A percentile compares a stretch with the other conserved stretches of the same genome.
Conservation (phyloP, 345 rosid species). For the Brassica incana region DNA sequence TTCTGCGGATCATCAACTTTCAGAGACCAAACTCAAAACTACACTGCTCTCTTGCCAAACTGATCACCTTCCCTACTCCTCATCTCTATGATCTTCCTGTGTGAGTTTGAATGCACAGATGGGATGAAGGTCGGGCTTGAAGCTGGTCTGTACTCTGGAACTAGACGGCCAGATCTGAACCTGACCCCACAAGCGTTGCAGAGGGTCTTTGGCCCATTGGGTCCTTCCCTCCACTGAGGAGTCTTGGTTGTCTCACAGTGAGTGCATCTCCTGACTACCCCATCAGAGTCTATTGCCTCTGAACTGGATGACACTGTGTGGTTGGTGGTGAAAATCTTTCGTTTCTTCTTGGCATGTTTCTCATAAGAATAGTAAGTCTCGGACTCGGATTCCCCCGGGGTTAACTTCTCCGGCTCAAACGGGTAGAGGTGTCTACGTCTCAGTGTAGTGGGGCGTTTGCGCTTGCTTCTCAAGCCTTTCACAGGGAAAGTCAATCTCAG, state of each 20-base stretch:
- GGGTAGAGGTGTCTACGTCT: slow-evolving; percentile 32
- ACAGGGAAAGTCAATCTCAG: slow-evolving; percentile 46
- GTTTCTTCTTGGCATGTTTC: slow-evolving; percentile 50
- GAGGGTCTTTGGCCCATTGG: slow-evolving; percentile 89
- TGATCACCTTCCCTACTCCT: slow-evolving; percentile 49
- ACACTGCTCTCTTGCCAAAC: neutral
- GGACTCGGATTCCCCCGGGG: slow-evolving; percentile 38
- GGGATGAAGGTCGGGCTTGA: slow-evolving; percentile 83
- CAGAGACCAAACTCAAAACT: slow-evolving; percentile 24
- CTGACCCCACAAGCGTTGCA: slow-evolving; percentile 98
- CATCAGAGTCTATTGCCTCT: slow-evolving; percentile 17
- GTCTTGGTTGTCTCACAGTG: slow-evolving; percentile 83
- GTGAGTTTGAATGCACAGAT: slow-evolving; percentile 83
- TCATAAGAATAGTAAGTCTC: slow-evolving; percentile 32
- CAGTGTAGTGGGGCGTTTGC: slow-evolving; percentile 46
- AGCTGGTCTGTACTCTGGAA: slow-evolving; percentile 91
- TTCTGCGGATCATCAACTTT: slow-evolving; percentile 14
- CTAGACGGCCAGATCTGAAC: slow-evolving; percentile 78
- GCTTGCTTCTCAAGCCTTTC: slow-evolving; percentile 85
- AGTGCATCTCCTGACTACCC: slow-evolving; percentile 51
- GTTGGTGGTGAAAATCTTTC: slow-evolving; percentile 41
- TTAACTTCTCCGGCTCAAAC: slow-evolving; percentile 27
- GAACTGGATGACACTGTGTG: slow-evolving; percentile 24
- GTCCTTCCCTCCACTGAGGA: slow-evolving; percentile 98
- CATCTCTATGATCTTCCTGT: slow-evolving; percentile 87